Evolutionary conservation across 2,329 filamentous ascomycete genomes (phyloP), one percentile per base, ranked within the genome.

Genomic region (Eutypa lata): DNA sequence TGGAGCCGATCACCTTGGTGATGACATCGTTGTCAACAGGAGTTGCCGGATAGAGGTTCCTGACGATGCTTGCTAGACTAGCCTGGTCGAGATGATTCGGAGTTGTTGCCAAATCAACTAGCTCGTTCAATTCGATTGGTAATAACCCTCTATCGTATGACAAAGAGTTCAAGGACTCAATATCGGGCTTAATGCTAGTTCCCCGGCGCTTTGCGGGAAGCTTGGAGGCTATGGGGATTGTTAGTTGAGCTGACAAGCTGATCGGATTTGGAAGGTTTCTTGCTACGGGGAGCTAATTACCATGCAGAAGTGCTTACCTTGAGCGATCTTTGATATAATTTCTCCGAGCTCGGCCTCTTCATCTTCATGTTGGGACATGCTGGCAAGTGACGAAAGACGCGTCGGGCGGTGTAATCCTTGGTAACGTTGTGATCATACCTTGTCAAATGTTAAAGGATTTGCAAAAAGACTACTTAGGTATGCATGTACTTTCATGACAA

Each of bases 31-130:
- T 75, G 13, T 81, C 67, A n/a, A 95, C 78, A 42, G 77, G 77
- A 38, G 78, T 76, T n/a, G 81, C 78, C 2, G 91, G 90, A 68
- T 93, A 95, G 48, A 95, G 73, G 55, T 88, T 89, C 57, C 86
- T 89, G 61, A 91, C 71, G 47, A 95, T 74, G 26, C 77, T 81
- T 14, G 81, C 84, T 26, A 87, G 77, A 59, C 85, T 91, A 26
- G 84, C 84, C 69, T 94, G 91, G 67, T 94, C 90, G 21, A 96
- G 79, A 60, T 86, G 76, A 60, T 78, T 89, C 46, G 84, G 84
- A 21, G 76, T 75, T 19, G 86, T 86, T 58, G 90, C 71, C 52
- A 93, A 75, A 53, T 86, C 80, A 58, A 94, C 72, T 31, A 95
- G 75, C 50, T 79, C 76, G 51, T 77, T 73, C 47, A 95, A 76